Conservation (phyloP, 2,329 filamentous ascomycete genomes). For the Whalleya microplaca region DNA sequence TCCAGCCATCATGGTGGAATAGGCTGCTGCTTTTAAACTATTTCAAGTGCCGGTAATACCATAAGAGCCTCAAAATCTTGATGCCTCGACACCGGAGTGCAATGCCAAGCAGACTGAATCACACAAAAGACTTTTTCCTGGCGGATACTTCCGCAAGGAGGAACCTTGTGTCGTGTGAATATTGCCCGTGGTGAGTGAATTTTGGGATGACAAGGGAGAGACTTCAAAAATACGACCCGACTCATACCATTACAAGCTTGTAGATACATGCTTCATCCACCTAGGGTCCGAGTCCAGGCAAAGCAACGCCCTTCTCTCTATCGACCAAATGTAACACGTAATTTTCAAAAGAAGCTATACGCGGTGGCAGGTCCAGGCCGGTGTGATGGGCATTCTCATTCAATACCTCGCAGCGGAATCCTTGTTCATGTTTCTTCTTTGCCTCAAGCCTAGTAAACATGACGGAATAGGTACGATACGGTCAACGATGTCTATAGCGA, state of each 20-base stretch:
- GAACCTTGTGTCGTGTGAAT: no score
- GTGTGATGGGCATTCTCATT: no score
- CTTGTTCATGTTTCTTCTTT: no score
- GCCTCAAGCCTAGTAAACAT: no score
- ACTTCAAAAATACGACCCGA: neutral
- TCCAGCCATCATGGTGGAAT: neutral
- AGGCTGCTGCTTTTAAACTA: neutral
- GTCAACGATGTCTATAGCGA: neutral
- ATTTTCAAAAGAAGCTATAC: neutral
- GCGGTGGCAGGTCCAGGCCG: no score
- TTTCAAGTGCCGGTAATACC: neutral
- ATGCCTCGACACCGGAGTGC: no score
- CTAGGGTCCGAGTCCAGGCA: no score
- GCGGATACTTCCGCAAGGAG: neutral
- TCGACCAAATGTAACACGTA: neutral
- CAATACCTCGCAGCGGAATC: no score
- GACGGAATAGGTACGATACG: neutral
- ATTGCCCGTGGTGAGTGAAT: no score
- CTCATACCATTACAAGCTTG: neutral
- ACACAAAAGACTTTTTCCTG: neutral
- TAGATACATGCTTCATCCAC: neutral
- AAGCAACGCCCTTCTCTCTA: neutral
- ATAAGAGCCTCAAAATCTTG: neutral
- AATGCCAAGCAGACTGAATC: neutral
- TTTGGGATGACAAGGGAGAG: neutral